Percentiles rank a stretch among this genome's conserved stretches.
These are phyloP conservation scores for Acanthochlamys bracteata DNA, from an alignment of 106 monocot genomes.

Conservation along the genomic window DNA sequence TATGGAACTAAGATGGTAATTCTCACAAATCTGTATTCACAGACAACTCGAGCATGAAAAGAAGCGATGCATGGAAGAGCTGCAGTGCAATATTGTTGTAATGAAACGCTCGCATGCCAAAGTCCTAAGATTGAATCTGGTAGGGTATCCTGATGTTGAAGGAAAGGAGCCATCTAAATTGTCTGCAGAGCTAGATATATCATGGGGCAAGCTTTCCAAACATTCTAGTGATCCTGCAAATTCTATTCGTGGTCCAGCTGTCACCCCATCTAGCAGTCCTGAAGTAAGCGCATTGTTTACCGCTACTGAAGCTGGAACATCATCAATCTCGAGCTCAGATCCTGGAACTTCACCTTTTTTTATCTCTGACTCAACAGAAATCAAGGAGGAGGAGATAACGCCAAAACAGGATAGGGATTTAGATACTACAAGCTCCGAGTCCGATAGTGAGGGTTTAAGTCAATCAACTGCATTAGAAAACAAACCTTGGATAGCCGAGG, in stretches of 20 bases:
- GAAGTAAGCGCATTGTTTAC: slow-evolving; percentile 5
- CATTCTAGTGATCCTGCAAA: not conserved
- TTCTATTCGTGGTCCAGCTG: slow-evolving; percentile 7
- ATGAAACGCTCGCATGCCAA: slow-evolving; percentile 93
- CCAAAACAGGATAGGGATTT: slow-evolving; percentile 7
- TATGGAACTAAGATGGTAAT: not conserved
- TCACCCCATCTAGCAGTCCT: slow-evolving; percentile 13
- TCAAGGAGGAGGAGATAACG: not conserved
- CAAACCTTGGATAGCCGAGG: slow-evolving; percentile 9
- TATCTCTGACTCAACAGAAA: not conserved
- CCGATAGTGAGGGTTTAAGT: slow-evolving; percentile 9
- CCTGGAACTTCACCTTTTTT: slow-evolving; percentile 19
- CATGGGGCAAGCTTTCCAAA: slow-evolving; percentile 3
- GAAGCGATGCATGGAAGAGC: slow-evolving; percentile 77
- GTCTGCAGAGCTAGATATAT: slow-evolving; percentile 3
- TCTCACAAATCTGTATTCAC: not conserved
- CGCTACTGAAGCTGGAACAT: slow-evolving; percentile 17
- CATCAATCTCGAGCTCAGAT: slow-evolving; percentile 14
- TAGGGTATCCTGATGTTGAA: slow-evolving; percentile 1
- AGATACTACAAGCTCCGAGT: slow-evolving; percentile 17
- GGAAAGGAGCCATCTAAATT: slow-evolving; percentile 3
- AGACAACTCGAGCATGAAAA: slow-evolving; percentile 88
- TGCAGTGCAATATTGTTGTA: slow-evolving; percentile 88
- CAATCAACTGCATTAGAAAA: slow-evolving; percentile 3
- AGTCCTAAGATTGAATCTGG: slow-evolving; percentile 77